phyloP scores from a whole-genome alignment of 1,284 basidiomycete genomes.

The Cryptococcus amylolentus region DNA sequence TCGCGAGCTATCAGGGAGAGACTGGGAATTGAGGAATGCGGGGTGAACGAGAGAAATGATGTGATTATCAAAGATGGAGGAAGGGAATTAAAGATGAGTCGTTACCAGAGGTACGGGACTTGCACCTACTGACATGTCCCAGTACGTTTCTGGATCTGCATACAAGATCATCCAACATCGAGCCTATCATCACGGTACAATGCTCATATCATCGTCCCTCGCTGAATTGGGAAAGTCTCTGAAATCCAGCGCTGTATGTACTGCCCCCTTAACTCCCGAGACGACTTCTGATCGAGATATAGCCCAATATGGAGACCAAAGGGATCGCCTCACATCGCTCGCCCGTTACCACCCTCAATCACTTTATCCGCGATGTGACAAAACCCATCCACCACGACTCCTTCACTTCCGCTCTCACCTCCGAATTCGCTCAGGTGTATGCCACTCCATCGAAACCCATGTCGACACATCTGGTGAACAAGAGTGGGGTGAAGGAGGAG shows the following conservation, averaged over 20 bases:
- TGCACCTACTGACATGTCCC: not conserved
- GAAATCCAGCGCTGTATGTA: slow-evolving; percentile 63
- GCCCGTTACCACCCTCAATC: slow-evolving; percentile 80
- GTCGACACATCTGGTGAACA: slow-evolving; percentile 12
- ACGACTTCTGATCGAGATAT: not conserved
- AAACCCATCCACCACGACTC: slow-evolving; percentile 57
- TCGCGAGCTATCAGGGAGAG: slow-evolving; percentile 68
- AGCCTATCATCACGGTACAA: slow-evolving; percentile 98
- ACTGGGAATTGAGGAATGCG: slow-evolving; percentile 63
- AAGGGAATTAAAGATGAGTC: slow-evolving; percentile 76
- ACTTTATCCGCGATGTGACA: slow-evolving; percentile 34
- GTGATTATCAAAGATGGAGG: slow-evolving; percentile 61
- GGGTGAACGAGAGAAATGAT: slow-evolving; percentile 87
- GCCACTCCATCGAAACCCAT: slow-evolving; percentile 12
- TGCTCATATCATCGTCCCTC: slow-evolving; percentile 84
- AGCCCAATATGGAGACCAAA: slow-evolving; percentile 76
- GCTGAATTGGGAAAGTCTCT: slow-evolving; percentile 69
- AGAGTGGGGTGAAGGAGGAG: slow-evolving; percentile 43
- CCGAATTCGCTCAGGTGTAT: slow-evolving; percentile 69
- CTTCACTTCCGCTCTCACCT: slow-evolving; percentile 69
- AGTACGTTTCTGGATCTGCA: slow-evolving; percentile 90
- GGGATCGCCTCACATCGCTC: slow-evolving; percentile 89
- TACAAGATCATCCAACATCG: slow-evolving; percentile 90
- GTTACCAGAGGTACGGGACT: not conserved
- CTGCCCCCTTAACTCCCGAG: not conserved